Conservation (phyloP, 2,329 filamentous ascomycete genomes). For the Sclerotinia borealis region DNA sequence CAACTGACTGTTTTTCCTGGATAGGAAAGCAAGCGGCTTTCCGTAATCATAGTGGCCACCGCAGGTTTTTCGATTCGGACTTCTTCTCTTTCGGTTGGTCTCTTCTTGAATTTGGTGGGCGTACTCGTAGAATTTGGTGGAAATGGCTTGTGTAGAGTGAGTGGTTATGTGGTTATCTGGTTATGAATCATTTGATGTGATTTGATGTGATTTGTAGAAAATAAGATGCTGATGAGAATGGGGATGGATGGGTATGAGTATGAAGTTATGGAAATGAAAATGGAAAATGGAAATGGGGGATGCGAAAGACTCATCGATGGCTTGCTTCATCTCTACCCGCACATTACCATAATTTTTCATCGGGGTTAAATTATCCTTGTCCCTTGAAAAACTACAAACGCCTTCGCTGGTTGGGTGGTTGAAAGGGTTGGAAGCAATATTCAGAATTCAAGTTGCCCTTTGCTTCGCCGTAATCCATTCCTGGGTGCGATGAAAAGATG, state of each 20-base stretch:
- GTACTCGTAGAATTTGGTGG: not conserved
- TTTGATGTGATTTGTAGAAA: not conserved
- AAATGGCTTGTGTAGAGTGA: not conserved
- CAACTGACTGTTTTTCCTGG: not conserved
- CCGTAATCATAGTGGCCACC: not conserved
- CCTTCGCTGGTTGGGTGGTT: not conserved
- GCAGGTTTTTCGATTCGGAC: not conserved
- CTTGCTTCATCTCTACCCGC: not conserved
- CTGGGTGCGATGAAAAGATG: not conserved
- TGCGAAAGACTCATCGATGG: slow-evolving; percentile 2
- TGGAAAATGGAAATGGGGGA: not conserved
- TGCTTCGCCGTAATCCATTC: not conserved
- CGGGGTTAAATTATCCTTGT: not conserved
- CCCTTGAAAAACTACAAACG: not conserved
- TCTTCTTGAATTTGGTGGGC: not conserved
- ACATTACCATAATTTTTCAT: not conserved
- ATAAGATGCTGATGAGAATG: no score
- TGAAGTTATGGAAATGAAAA: no score
- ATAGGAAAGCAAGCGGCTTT: no score
- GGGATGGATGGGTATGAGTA: no score
- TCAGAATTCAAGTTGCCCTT: no score
- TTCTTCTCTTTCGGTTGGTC: not conserved
- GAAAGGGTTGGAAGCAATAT: no score
- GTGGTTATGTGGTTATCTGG: no score
- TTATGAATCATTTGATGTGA: not conserved